Evolutionary conservation across 1,139 yeast genomes (phyloP), one percentile per base, ranked within the genome.

Genomic region (Yamadazyma sp.): DNA sequence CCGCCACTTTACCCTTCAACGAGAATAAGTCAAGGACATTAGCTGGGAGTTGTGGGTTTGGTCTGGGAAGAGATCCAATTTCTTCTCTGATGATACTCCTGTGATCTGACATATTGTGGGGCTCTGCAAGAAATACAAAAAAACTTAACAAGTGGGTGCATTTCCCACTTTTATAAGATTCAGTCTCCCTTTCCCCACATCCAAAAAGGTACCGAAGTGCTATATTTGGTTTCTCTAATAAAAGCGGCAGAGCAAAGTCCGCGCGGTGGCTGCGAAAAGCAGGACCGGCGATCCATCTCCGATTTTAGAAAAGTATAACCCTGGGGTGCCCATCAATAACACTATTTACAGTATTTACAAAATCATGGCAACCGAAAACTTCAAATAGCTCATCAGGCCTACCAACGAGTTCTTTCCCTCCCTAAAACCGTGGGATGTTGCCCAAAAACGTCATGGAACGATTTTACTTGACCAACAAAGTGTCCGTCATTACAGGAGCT

Each of bases 401-500:
- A 47, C 47, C 53, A 18, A 16, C 17, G 39, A 36, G 17, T 32
- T 25, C 3, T n/a, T 12, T 54, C 46, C 5, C 48, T 49, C 36
- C 64, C 64, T n/a, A n/a, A n/a, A 11, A 49, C 59, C 31, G 34
- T 44, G 53, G 51, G 37, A 37, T 41, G 16, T 47, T 55, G 29
- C 39, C 54, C 7, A 27, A 44, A 33, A 55, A 56, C 46, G 59
- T 63, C 38, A 51, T 72, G 36, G 75, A 73, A 30, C 58, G 77
- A 41, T 78, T 79, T 53, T 75, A 80, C 1, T 66, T 84, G 45
- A 81, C 79, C 65, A 89, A 88, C 17, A 83, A 83, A 60, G 83
- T 82, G 14, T 88, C 91, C 37, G 79, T 85, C 18, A 74, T 86
- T 48, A 83, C 94, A 9, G 95, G 95, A 31, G 83, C 89, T 5